Percentiles rank a stretch among this genome's conserved stretches.
Conservation (phyloP, 257 asterid genomes). For the Voacanga thouarsii region DNA sequence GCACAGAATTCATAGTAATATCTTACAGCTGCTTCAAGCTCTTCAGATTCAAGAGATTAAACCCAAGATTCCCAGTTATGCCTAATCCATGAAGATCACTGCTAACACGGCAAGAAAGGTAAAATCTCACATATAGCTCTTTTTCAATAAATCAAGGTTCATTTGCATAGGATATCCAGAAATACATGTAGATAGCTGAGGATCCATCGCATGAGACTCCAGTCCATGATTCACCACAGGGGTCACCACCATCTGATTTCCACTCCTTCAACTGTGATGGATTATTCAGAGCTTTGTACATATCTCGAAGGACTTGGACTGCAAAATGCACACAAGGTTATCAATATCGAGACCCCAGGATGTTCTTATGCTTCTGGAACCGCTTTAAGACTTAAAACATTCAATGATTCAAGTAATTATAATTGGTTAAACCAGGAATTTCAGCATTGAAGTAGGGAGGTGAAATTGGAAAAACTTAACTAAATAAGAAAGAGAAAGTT, state of each 20-base stretch:
- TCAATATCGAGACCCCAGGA: background rate
- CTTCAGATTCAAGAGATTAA: slow-evolving; percentile 55
- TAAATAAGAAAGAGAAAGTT: background rate
- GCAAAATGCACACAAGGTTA: slow-evolving; percentile 26
- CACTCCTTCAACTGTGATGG: slow-evolving; percentile 62
- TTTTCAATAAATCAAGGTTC: background rate
- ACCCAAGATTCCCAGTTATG: slow-evolving; percentile 58
- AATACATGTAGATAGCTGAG: slow-evolving; percentile 63
- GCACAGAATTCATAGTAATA: background rate
- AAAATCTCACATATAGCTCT: background rate
- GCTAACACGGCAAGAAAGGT: slow-evolving; percentile 17
- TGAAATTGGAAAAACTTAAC: background rate
- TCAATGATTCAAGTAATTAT: background rate
- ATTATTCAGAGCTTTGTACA: slow-evolving; percentile 62
- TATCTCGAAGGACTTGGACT: slow-evolving; percentile 71
- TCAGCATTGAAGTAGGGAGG: background rate
- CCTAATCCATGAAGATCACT: slow-evolving; percentile 71
- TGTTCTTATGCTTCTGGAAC: background rate
- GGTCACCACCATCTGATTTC: slow-evolving; percentile 75
- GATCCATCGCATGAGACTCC: slow-evolving; percentile 74
- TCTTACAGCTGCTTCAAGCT: slow-evolving; percentile 72
- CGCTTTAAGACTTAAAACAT: background rate
- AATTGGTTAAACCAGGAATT: background rate
- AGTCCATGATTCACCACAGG: slow-evolving; percentile 73
- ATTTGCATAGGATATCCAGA: background rate